These are phyloP conservation scores for Pouteria glomerata DNA, from an alignment of 148 eudicot genomes.

Conservation along the genomic window DNA sequence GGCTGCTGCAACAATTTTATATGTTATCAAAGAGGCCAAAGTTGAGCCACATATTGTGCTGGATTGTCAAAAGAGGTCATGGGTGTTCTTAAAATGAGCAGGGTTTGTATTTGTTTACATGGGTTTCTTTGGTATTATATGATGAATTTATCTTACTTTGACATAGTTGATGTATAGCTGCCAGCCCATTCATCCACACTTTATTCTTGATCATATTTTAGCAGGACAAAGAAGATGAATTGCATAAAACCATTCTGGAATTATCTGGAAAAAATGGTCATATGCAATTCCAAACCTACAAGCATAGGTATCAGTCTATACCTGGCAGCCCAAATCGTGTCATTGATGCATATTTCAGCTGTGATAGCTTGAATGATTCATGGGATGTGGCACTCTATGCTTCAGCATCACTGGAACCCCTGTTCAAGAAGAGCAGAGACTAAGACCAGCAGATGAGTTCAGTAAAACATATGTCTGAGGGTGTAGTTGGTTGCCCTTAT, in stretches of 20 bases:
- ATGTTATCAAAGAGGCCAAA: conserved; percentile 61
- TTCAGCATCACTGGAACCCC: conserved; percentile 40
- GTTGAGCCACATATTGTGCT: conserved; percentile 27
- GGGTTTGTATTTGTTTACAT: conserved; percentile 37
- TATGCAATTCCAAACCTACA: conserved; percentile 17
- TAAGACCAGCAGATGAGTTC: conserved; percentile 36
- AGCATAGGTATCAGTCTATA: conserved; percentile 32
- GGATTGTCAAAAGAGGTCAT: conserved; percentile 40
- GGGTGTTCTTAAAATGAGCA: conserved; percentile 34
- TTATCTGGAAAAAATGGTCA: conserved; percentile 15
- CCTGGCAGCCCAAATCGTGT: conserved; percentile 57
- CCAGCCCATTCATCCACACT: not conserved
- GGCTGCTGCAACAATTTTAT: conserved; percentile 60
- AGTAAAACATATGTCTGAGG: conserved; percentile 16
- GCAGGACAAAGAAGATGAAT: conserved; percentile 61
- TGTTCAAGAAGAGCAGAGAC: conserved; percentile 40
- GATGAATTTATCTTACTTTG: not conserved
- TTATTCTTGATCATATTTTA: not conserved
- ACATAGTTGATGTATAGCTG: not conserved
- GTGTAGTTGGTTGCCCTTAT: conserved; percentile 12
- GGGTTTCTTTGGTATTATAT: not conserved
- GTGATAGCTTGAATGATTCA: conserved; percentile 39
- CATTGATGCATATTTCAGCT: conserved; percentile 36
- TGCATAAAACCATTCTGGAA: conserved; percentile 48
- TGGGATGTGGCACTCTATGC: conserved; percentile 33